phyloP scores from a whole-genome alignment of 805 yeast genomes.

The Candida ortonii region DNA sequence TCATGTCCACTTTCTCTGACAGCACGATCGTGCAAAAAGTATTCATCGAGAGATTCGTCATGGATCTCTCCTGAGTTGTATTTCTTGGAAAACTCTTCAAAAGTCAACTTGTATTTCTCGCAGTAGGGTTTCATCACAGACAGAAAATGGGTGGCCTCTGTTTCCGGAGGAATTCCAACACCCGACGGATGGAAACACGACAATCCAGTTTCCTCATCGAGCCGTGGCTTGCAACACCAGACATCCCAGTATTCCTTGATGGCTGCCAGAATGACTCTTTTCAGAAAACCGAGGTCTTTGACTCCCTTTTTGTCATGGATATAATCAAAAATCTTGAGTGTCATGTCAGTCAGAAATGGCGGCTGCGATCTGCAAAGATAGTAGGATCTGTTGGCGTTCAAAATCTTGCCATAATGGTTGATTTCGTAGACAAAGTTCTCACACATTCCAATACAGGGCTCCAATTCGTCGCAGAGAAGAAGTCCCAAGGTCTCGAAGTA shows the following conservation, averaged over 20 bases:
- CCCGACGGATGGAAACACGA: conserved; percentile 92
- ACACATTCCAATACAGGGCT: conserved; percentile 84
- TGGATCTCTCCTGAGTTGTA: conserved; percentile 65
- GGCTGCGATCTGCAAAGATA: conserved; percentile 93
- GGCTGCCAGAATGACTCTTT: conserved; percentile 69
- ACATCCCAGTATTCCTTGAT: conserved; percentile 80
- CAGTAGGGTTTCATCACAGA: conserved; percentile 67
- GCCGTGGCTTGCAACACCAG: conserved; percentile 76
- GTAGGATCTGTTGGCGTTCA: conserved; percentile 92
- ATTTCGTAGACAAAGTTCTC: conserved; percentile 91
- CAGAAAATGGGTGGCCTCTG: conserved; percentile 85
- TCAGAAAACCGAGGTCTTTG: conserved; percentile 58
- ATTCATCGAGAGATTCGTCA: conserved; percentile 85
- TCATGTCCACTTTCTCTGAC: conserved; percentile 97
- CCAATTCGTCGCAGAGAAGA: conserved; percentile 59
- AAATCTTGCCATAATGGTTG: conserved; percentile 82
- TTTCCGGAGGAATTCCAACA: conserved; percentile 93
- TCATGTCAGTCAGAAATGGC: conserved; percentile 94
- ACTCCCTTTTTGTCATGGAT: conserved; percentile 39
- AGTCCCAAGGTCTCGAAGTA: conserved; percentile 88
- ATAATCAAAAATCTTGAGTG: conserved; percentile 61
- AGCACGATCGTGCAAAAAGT: conserved; percentile 88
- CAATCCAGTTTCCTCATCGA: conserved; percentile 69
- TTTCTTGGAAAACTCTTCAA: conserved; percentile 62
- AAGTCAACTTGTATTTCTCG: conserved; percentile 51